Conservation (phyloP, 306 rosid genomes). For the Dryas drummondii region DNA sequence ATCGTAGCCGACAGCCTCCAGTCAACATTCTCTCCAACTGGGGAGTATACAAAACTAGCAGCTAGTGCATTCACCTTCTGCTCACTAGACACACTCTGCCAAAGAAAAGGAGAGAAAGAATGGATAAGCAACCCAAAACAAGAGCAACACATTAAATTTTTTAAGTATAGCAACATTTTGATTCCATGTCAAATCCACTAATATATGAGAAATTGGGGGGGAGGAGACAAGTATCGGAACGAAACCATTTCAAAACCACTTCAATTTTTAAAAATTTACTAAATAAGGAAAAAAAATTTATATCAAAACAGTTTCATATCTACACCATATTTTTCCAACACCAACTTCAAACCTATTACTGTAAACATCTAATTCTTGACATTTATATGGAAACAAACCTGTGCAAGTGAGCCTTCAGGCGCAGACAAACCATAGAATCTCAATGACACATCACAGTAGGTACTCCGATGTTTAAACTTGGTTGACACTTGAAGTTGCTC, state of each 20-base stretch:
- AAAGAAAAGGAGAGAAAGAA: slow-evolving; percentile 16
- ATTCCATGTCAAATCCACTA: neutral
- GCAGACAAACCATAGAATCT: slow-evolving; percentile 85
- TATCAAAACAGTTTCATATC: neutral
- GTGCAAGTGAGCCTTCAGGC: slow-evolving; percentile 97
- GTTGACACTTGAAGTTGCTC: slow-evolving; percentile 86
- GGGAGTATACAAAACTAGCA: slow-evolving; percentile 85
- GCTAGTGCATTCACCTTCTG: slow-evolving; percentile 85
- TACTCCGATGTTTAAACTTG: slow-evolving; percentile 82
- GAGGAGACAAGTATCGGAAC: neutral
- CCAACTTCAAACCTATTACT: slow-evolving; percentile 23
- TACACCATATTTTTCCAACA: neutral
- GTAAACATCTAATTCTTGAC: slow-evolving; percentile 17
- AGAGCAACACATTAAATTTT: neutral
- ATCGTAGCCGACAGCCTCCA: slow-evolving; percentile 93
- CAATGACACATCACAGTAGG: slow-evolving; percentile 74
- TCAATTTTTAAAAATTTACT: neutral
- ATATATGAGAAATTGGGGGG: neutral
- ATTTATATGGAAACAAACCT: slow-evolving; percentile 56
- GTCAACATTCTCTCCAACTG: slow-evolving; percentile 91
- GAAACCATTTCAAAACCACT: neutral
- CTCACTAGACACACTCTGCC: slow-evolving; percentile 85
- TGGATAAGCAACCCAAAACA: slow-evolving; percentile 19
- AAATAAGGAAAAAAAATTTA: neutral
- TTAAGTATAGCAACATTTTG: neutral